A percentile compares a stretch with the other conserved stretches of the same genome.
These are phyloP conservation scores for Paramecium tetraurelia DNA, from an alignment of 73 alveolate genomes.

Conservation along the genomic window DNA sequence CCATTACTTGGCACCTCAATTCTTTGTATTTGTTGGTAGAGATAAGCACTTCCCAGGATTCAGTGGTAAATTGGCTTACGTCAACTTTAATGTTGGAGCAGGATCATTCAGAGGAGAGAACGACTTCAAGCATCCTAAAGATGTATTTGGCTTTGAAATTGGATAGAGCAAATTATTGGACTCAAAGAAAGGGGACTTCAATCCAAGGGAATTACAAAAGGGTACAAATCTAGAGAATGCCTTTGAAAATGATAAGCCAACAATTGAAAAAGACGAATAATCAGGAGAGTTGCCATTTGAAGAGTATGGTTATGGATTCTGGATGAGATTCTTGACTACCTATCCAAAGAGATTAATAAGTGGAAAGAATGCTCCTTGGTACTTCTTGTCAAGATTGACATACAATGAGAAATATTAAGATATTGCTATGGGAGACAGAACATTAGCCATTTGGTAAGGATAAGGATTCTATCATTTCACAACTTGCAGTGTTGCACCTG, in stretches of 20 bases:
- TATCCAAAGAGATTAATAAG: conserved; percentile 32
- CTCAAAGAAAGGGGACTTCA: neutral
- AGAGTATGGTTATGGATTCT: conserved; percentile 47
- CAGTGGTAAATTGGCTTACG: conserved; percentile 9
- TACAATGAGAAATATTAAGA: neutral
- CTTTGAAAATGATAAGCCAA: neutral
- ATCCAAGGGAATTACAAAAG: neutral
- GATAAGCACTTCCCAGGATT: conserved; percentile 26
- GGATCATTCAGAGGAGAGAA: conserved; percentile 11
- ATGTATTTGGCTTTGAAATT: neutral
- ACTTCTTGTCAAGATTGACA: conserved; percentile 40
- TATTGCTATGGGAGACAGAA: conserved; percentile 6
- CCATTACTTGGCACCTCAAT: conserved; percentile 27
- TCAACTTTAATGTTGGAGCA: conserved; percentile 4
- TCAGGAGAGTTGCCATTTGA: conserved; percentile 21
- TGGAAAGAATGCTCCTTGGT: conserved; percentile 47
- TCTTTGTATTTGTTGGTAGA: conserved; percentile 36
- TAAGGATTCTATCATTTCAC: conserved; percentile 56
- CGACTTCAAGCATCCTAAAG: conserved; percentile 17
- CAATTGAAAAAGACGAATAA: neutral
- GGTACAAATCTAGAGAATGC: neutral
- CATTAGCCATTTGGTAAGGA: conserved; percentile 50
- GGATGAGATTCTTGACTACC: conserved; percentile 42
- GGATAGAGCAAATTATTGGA: neutral
- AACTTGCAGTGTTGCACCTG: neutral